Evolutionary conservation across 306 rosid genomes (phyloP).

Genomic region (Boehmeria nivea): DNA sequence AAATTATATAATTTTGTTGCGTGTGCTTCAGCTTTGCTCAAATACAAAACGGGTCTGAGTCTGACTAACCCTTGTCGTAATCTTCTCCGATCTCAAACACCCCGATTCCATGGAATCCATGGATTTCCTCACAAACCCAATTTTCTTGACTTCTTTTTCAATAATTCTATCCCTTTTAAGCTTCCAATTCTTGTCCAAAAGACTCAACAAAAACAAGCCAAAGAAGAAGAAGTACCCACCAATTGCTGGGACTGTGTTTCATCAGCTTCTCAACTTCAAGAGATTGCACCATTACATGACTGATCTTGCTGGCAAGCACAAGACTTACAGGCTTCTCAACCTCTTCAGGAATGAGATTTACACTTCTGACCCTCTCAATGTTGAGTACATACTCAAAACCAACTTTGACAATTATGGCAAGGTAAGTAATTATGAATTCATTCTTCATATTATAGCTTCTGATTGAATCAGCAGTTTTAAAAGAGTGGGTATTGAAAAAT

Average conservation of each 20-base stretch:
- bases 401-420: slow-evolving; percentile 77
- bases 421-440: slow-evolving; percentile 29
- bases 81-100: neutral
- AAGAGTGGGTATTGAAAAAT: too few relatives aligned
- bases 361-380: slow-evolving; percentile 64
- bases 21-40: too few relatives aligned
- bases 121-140: slow-evolving; percentile 37
- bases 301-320: slow-evolving; percentile 58
- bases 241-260: slow-evolving; percentile 58
- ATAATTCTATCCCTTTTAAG: slow-evolving; percentile 25
- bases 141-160: slow-evolving; percentile 25
- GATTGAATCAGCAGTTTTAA: too few relatives aligned
- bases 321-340: slow-evolving; percentile 60
- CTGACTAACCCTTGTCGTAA: too few relatives aligned
- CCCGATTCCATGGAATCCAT: neutral
- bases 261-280: slow-evolving; percentile 64
- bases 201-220: slow-evolving; percentile 19
- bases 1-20: too few relatives aligned
- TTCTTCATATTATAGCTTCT: too few relatives aligned
- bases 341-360: slow-evolving; percentile 59
- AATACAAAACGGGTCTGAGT: too few relatives aligned
- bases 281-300: slow-evolving; percentile 77
- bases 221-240: slow-evolving; percentile 58
- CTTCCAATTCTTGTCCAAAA: slow-evolving; percentile 18
- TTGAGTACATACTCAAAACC: slow-evolving; percentile 80